phyloP scores from a whole-genome alignment of 2,329 filamentous ascomycete species.

The Trichoderma asperellum region DNA sequence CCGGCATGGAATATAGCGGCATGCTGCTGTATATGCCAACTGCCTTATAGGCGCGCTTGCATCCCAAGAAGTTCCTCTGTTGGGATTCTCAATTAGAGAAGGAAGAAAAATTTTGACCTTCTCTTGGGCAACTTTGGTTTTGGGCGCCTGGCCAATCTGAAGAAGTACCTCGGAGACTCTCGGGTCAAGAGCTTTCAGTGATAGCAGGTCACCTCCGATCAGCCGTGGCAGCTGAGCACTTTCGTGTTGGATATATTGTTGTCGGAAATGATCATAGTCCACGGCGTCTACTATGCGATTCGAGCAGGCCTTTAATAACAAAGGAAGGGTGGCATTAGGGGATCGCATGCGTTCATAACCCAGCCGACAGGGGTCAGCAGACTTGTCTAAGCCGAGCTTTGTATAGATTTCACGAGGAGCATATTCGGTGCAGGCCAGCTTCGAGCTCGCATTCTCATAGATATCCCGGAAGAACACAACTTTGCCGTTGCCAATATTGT shows the following conservation, averaged over 20 bases:
- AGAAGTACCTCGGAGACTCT: constrained; percentile 47
- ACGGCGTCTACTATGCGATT: constrained; percentile 31
- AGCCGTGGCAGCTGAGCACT: constrained; percentile 31
- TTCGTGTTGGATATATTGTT: constrained; percentile 40
- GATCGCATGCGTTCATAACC: constrained; percentile 43
- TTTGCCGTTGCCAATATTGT: constrained; percentile 67
- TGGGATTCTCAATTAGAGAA: constrained; percentile 61
- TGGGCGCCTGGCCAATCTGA: constrained; percentile 34
- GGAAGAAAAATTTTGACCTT: constrained; percentile 64
- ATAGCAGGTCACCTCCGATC: constrained; percentile 21
- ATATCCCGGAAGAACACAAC: constrained; percentile 73
- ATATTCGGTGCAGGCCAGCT: constrained; percentile 38
- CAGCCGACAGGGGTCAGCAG: constrained; percentile 38
- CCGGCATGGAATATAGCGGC: constrained; percentile 31
- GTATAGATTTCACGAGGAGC: constrained; percentile 45
- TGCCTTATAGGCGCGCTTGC: constrained; percentile 54
- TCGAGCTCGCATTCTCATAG: constrained; percentile 41
- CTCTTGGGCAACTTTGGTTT: constrained; percentile 27
- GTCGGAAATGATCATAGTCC: constrained; percentile 39
- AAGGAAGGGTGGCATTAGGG: constrained; percentile 38
- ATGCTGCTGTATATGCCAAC: constrained; percentile 58
- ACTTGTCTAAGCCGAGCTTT: constrained; percentile 47
- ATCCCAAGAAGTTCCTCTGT: constrained; percentile 61
- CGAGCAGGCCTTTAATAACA: constrained; percentile 38
- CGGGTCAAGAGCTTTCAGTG: constrained; percentile 41